Evolutionary conservation across 768 basidiomycete species (phyloP).

Genomic region (Leccinellum luteum): DNA sequence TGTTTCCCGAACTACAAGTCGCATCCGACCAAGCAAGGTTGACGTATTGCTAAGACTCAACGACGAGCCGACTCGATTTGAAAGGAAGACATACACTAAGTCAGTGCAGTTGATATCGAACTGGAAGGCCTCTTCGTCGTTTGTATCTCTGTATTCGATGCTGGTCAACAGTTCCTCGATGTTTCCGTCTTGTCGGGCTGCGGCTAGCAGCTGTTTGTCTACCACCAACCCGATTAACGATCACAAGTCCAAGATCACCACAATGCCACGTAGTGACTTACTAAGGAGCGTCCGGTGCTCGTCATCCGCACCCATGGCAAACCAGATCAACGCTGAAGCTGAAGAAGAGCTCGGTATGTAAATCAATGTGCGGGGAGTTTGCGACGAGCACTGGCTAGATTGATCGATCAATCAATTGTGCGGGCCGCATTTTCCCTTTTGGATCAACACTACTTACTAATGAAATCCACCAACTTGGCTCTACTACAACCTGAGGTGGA

Average conservation of each 20-base stretch:
- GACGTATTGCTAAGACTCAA: background rate
- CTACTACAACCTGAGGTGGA: no score
- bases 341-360: background rate
- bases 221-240: background rate
- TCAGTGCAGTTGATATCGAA: conserved; percentile 34
- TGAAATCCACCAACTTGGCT: no score
- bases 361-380: background rate
- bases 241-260: background rate
- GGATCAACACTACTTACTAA: no score
- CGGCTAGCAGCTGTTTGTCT: conserved; percentile 27
- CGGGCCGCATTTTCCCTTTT: background rate
- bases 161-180: conserved; percentile 25
- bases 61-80: background rate
- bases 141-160: conserved; percentile 20
- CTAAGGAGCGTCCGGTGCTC: conserved; percentile 20
- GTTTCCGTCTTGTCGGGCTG: conserved; percentile 24
- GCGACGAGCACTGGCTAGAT: background rate
- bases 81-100: conserved; percentile 16
- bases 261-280: conserved; percentile 2
- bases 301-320: conserved; percentile 14
- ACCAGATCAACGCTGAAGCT: background rate
- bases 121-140: conserved; percentile 15
- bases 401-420: background rate
- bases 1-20: conserved; percentile 26
- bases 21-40: background rate